Conservation (phyloP, 148 eudicot genomes). For the Vaccinium vitisidaea region DNA sequence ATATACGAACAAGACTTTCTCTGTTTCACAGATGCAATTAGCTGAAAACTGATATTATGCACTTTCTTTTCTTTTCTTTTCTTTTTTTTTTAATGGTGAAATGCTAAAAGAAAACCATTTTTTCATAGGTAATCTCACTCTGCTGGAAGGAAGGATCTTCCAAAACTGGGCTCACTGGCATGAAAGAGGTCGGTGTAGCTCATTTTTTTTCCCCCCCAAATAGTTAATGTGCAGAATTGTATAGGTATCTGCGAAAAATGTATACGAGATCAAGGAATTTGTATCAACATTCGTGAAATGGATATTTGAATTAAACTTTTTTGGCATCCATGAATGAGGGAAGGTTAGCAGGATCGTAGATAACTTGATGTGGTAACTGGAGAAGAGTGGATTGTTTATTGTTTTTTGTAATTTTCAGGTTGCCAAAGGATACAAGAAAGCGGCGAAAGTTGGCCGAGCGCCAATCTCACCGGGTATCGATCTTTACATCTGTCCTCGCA, state of each 20-base stretch:
- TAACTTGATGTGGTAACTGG: background rate
- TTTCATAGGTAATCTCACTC: slow-evolving; percentile 62
- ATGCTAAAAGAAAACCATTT: slow-evolving; percentile 1
- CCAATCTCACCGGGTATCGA: slow-evolving; percentile 50
- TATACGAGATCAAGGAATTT: background rate
- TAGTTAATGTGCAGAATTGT: background rate
- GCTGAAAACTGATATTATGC: background rate
- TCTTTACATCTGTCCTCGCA: slow-evolving; percentile 73
- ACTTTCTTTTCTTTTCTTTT: no score
- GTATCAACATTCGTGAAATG: background rate
- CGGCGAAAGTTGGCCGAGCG: slow-evolving; percentile 66
- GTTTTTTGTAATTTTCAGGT: slow-evolving; percentile 35
- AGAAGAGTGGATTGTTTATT: background rate
- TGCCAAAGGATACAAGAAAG: slow-evolving; percentile 54
- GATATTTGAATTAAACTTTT: background rate
- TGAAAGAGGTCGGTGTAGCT: slow-evolving; percentile 55
- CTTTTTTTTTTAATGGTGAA: background rate
- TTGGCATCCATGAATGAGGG: background rate
- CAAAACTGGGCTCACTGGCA: slow-evolving; percentile 38
- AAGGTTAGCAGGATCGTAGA: background rate
- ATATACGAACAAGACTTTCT: background rate
- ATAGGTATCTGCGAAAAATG: background rate
- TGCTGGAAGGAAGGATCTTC: slow-evolving; percentile 64
- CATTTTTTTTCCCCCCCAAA: background rate
- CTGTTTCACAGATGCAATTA: background rate